These are phyloP conservation scores for Cicer chorassanicum DNA, from an alignment of 306 rosid genomes.

Conservation along the genomic window DNA sequence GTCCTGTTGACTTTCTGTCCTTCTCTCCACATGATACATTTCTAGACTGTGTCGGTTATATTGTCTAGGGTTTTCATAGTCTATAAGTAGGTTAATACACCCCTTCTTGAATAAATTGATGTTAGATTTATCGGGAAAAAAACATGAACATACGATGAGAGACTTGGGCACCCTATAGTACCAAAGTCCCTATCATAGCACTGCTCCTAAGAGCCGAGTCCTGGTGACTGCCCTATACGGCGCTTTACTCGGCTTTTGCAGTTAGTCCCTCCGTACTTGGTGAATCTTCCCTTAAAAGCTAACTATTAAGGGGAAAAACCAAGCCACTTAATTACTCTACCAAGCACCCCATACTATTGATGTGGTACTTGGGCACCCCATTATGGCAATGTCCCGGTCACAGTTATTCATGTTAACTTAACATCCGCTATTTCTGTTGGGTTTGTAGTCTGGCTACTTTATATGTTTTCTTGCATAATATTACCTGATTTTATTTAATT, in stretches of 20 bases:
- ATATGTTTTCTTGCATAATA: not conserved
- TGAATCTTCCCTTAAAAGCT: too few species aligned
- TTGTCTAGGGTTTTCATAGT: not conserved
- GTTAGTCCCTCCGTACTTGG: too few species aligned
- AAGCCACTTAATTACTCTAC: not conserved
- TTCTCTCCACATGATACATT: not conserved
- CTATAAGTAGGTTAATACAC: not conserved
- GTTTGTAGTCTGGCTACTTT: not conserved
- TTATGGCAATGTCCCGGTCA: not conserved
- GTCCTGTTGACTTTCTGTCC: not conserved
- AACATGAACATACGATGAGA: not conserved
- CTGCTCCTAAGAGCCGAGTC: too few species aligned
- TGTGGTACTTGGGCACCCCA: not conserved
- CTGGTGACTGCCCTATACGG: too few species aligned
- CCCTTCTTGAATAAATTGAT: slow-evolving; percentile 3
- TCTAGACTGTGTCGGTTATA: not conserved
- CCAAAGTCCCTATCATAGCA: not conserved
- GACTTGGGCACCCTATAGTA: not conserved
- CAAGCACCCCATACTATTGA: not conserved
- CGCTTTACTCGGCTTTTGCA: too few species aligned
- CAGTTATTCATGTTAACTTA: slow-evolving; percentile 1
- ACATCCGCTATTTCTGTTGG: not conserved
- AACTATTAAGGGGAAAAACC: not conserved
- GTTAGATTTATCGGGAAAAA: not conserved
- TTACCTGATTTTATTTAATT: slow-evolving; percentile 21